Percentiles rank a stretch among this genome's conserved stretches.
Evolutionary conservation across 1,284 basidiomycete genomes (phyloP).

Genomic region (Apiotrichum domesticum): DNA sequence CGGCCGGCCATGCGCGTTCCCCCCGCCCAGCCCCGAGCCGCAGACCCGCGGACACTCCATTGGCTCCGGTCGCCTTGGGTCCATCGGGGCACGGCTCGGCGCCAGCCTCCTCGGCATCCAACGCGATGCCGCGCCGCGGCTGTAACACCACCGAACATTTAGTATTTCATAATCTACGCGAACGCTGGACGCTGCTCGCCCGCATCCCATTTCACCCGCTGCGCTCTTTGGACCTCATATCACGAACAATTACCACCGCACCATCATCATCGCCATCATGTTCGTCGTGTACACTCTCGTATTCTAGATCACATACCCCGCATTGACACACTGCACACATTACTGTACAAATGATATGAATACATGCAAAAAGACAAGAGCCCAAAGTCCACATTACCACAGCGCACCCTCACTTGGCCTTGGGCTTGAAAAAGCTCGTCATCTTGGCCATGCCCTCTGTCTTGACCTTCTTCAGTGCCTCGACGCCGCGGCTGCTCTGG

Average conservation of each 20-base stretch:
- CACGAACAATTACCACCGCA: neutral
- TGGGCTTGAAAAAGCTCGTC: constrained; percentile 44
- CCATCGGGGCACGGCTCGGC: constrained; percentile 1
- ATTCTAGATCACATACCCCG: too few relatives aligned
- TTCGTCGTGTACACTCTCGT: too few relatives aligned
- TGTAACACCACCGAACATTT: neutral
- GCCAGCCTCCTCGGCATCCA: neutral
- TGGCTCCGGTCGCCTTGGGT: neutral
- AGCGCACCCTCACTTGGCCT: constrained; percentile 12
- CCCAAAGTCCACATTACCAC: neutral
- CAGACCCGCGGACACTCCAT: neutral
- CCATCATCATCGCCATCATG: neutral
- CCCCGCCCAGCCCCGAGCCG: constrained; percentile 5
- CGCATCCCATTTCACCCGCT: too few relatives aligned
- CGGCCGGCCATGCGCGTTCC: constrained; percentile 14
- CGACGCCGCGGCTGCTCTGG: constrained; percentile 31
- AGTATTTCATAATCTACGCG: too few relatives aligned
- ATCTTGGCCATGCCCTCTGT: constrained; percentile 41
- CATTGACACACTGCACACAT: neutral
- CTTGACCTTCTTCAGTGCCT: constrained; percentile 43
- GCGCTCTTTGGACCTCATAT: neutral
- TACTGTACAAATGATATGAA: neutral
- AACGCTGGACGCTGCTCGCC: too few relatives aligned
- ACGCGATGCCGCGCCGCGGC: neutral
- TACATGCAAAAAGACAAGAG: neutral